phyloP scores from a whole-genome alignment of 768 basidiomycete genomes.

The Hysterangium stoloniferum region DNA sequence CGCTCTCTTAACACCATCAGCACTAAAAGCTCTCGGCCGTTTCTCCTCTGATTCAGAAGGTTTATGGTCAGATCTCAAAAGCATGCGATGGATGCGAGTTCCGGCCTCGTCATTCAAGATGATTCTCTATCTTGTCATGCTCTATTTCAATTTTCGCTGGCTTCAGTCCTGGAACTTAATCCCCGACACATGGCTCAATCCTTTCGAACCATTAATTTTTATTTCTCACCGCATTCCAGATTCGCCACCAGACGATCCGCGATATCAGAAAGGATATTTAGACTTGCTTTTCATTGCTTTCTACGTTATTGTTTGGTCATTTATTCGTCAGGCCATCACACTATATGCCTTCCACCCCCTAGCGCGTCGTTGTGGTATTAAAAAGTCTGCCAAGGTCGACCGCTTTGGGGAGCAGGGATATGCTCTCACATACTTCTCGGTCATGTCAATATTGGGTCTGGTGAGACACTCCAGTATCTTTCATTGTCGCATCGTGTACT shows the following conservation, averaged over 20 bases:
- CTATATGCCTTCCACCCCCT: conserved; percentile 58
- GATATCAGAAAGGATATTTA: conserved; percentile 63
- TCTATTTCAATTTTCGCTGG: conserved; percentile 61
- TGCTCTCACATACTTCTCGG: conserved; percentile 69
- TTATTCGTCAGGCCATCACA: conserved; percentile 70
- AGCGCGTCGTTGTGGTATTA: conserved; percentile 65
- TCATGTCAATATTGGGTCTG: conserved; percentile 67
- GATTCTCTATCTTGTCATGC: conserved; percentile 48
- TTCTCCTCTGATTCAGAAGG: conserved; percentile 19
- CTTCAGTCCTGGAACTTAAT: conserved; percentile 35
- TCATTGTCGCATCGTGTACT: no score
- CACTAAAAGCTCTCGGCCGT: not conserved
- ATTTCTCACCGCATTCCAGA: conserved; percentile 56
- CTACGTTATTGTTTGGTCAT: conserved; percentile 83
- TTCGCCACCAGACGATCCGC: conserved; percentile 45
- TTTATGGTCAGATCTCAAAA: conserved; percentile 44
- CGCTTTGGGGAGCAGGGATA: conserved; percentile 92
- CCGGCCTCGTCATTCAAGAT: conserved; percentile 68
- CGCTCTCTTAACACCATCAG: not conserved
- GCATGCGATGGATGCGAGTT: conserved; percentile 63
- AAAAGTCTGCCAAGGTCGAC: conserved; percentile 55
- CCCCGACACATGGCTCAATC: conserved; percentile 49
- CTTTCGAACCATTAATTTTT: conserved; percentile 64
- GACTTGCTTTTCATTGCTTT: conserved; percentile 79
- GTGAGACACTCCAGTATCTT: conserved; percentile 40